A percentile compares a stretch with the other conserved stretches of the same genome.
Conservation (phyloP, 257 asterid species). For the Primulina tabacum region DNA sequence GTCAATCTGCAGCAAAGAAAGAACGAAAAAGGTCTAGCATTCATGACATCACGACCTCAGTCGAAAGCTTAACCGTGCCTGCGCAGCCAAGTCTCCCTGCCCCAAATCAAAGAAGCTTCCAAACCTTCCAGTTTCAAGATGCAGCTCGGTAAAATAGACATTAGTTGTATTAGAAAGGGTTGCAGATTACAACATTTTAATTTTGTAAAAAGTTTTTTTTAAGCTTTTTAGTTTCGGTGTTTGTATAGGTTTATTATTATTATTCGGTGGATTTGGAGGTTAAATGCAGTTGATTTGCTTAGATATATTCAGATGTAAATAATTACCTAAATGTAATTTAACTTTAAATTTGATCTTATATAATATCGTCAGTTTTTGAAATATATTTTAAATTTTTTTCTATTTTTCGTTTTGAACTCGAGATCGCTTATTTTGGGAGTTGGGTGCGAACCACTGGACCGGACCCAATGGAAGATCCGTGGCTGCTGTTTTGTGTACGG, state of each 20-base stretch:
- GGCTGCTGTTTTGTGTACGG: no score
- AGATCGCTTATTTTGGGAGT: no score
- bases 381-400: no score
- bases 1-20: slow-evolving; percentile 9
- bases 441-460: no score
- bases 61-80: neutral
- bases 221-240: neutral
- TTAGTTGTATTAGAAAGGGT: neutral
- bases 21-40: slow-evolving; percentile 22
- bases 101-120: neutral
- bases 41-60: slow-evolving; percentile 11
- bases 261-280: neutral
- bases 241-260: neutral
- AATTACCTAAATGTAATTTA: no score
- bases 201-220: neutral
- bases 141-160: neutral
- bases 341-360: no score
- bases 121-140: neutral
- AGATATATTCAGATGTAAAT: neutral
- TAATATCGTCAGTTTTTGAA: no score
- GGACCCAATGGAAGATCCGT: no score
- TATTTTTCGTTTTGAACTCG: no score
- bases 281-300: neutral
- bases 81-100: neutral
- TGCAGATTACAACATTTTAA: neutral